Evolutionary conservation across 208 protist genomes (phyloP).

Genomic region (Leishmania gerbilli): DNA sequence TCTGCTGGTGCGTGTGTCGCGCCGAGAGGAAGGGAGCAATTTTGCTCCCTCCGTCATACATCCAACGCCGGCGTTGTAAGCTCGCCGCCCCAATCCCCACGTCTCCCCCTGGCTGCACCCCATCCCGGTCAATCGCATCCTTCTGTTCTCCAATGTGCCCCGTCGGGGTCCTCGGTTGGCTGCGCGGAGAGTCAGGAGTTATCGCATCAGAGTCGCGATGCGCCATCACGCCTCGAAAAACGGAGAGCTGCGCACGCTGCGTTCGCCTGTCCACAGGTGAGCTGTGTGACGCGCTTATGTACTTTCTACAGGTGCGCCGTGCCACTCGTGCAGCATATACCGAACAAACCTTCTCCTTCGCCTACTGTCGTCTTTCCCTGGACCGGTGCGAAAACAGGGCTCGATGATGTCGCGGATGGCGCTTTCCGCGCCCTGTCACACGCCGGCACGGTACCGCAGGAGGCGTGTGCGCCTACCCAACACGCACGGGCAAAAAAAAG

Average conservation of each 20-base stretch:
- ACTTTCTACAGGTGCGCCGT: background rate
- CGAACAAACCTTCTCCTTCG: too few relatives aligned
- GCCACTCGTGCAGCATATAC: background rate
- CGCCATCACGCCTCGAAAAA: background rate
- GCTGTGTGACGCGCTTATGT: too few relatives aligned
- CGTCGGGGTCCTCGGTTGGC: background rate
- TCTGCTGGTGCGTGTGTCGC: background rate
- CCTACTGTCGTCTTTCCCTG: background rate
- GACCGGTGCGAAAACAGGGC: background rate
- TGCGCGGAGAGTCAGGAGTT: background rate
- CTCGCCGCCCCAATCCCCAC: background rate
- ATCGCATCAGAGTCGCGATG: background rate
- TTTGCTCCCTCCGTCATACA: background rate
- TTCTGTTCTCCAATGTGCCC: background rate
- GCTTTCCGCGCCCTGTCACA: background rate
- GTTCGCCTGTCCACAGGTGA: background rate
- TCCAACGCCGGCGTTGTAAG: background rate
- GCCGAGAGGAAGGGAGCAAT: background rate
- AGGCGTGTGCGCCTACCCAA: background rate
- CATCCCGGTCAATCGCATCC: background rate
- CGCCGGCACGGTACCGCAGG: background rate
- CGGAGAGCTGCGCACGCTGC: background rate
- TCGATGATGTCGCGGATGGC: background rate
- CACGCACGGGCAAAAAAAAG: background rate
- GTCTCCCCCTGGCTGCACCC: background rate